Base-by-base conservation (phyloP, 805 yeast genomes). In the Monosporozyma solicola region DNA sequence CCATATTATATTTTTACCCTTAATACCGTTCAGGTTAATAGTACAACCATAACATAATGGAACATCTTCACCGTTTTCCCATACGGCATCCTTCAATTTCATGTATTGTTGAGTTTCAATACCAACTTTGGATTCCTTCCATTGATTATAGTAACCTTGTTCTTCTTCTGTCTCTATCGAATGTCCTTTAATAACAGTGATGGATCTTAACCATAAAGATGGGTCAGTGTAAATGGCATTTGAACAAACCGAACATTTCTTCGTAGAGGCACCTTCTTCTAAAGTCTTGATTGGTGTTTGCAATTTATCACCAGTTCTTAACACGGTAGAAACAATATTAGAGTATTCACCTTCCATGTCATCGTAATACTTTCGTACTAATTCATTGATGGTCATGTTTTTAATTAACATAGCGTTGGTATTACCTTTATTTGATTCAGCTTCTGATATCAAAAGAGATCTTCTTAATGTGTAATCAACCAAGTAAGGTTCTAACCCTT, bases 271-370 rank as follows among this genome's bases (percentile, higher is more conserved):
- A 10, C 55, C 22, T 37, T 48, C 16, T 45, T 48, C 22, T 32
- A 33, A 43, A 31, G 10, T 10, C 31, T 25, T 22, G 29, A 8
- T 32, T 53, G 87, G 87, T 7, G 74, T 74, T 1, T 75, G 77
- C 47, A 91, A 69, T 65, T 92, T 90, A 48, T 83, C 83, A 5
- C 94, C 96, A 0, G 96, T 90, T 58, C 87, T 84, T 13, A 90
- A 90, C 22, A 92, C 97, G 0, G 98, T 91, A 0, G 97, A 85
- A 2, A 91, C 90, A 2, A 92, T 87, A 53, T 92, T 87, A 0
- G 96, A 90, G 63, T 90, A 90, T 15, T 83, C 90, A 5, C 76
- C 75, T 61, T 88, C 96, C 25, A 91, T 80, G 35, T 76, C 74
- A 32, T 73, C 76, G 60, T 88, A 88, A 67, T 92, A 92, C 49